phyloP scores from a whole-genome alignment of 2,329 filamentous ascomycete species.

The Chaetomium olivaceum region DNA sequence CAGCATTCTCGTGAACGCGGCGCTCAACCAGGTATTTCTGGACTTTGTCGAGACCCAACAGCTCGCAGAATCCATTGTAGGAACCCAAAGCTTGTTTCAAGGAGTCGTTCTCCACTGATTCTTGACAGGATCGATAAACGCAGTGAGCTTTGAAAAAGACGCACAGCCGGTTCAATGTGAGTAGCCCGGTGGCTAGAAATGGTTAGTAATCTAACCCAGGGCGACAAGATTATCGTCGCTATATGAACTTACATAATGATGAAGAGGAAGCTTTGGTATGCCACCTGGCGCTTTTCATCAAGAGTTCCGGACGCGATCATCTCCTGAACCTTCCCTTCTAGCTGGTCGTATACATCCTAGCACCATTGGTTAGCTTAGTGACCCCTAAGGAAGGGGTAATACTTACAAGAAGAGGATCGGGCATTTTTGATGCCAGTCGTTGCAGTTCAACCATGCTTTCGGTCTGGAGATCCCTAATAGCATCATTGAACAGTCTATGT shows the following conservation, averaged over 20 bases:
- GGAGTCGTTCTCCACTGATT: slow-evolving; percentile 72
- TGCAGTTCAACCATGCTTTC: slow-evolving; percentile 87
- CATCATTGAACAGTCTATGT: slow-evolving; percentile 75
- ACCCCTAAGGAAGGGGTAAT: background rate
- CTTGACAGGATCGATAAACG: slow-evolving; percentile 81
- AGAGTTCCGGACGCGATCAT: slow-evolving; percentile 70
- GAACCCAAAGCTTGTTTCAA: slow-evolving; percentile 70
- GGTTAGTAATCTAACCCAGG: background rate
- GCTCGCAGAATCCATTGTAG: slow-evolving; percentile 75
- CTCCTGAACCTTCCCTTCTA: slow-evolving; percentile 80
- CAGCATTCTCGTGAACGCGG: slow-evolving; percentile 71
- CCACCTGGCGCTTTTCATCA: slow-evolving; percentile 81
- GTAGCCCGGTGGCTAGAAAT: slow-evolving; percentile 71
- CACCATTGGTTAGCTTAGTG: slow-evolving; percentile 28
- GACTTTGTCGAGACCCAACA: slow-evolving; percentile 77
- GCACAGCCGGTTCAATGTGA: slow-evolving; percentile 68
- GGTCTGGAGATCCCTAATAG: slow-evolving; percentile 83
- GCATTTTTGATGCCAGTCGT: slow-evolving; percentile 83
- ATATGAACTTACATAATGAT: slow-evolving; percentile 70
- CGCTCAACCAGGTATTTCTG: slow-evolving; percentile 74
- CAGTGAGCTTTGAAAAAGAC: slow-evolving; percentile 68
- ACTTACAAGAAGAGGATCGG: slow-evolving; percentile 77
- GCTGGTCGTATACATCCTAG: slow-evolving; percentile 79
- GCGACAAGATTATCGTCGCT: background rate
- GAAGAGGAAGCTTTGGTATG: slow-evolving; percentile 87